Evolutionary conservation across 345 rosid species (phyloP).

Genomic region (Nephelium lappaceum): DNA sequence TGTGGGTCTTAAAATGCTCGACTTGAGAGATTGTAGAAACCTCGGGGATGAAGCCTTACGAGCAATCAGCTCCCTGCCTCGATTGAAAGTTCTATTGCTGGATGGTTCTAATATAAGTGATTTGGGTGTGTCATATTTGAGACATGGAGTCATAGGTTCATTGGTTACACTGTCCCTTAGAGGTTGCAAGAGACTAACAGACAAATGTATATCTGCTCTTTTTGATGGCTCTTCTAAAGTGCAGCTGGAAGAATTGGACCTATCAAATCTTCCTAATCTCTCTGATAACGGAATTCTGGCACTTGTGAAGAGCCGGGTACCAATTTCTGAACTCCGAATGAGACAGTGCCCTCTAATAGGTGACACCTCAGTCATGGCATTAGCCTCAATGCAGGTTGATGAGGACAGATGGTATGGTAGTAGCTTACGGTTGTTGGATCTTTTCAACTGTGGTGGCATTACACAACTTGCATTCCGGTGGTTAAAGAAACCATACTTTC

Average conservation of each 20-base stretch:
- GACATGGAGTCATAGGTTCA: conserved; percentile 54
- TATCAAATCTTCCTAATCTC: conserved; percentile 75
- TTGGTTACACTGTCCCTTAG: conserved; percentile 71
- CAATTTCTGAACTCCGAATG: conserved; percentile 68
- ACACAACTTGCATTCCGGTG: conserved; percentile 75
- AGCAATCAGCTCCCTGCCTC: conserved; percentile 59
- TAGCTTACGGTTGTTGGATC: conserved; percentile 62
- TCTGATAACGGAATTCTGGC: conserved; percentile 70
- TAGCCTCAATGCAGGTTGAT: conserved; percentile 76
- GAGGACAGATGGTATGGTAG: conserved; percentile 73
- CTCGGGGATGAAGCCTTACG: conserved; percentile 73
- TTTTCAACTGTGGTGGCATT: conserved; percentile 79
- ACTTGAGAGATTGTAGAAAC: conserved; percentile 76
- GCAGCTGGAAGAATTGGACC: conserved; percentile 70
- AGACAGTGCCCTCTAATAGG: conserved; percentile 90
- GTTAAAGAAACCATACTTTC: conserved; percentile 89
- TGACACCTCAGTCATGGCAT: conserved; percentile 80
- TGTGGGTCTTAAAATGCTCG: conserved; percentile 58
- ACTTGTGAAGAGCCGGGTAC: conserved; percentile 64
- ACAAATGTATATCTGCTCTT: conserved; percentile 62
- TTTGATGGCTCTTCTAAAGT: conserved; percentile 69
- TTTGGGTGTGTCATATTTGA: conserved; percentile 56
- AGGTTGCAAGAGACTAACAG: conserved; percentile 89
- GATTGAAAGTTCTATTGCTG: conserved; percentile 59
- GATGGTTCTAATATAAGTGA: conserved; percentile 76